Conservation (phyloP, 306 rosid genomes). For the Corylus heterophylla region DNA sequence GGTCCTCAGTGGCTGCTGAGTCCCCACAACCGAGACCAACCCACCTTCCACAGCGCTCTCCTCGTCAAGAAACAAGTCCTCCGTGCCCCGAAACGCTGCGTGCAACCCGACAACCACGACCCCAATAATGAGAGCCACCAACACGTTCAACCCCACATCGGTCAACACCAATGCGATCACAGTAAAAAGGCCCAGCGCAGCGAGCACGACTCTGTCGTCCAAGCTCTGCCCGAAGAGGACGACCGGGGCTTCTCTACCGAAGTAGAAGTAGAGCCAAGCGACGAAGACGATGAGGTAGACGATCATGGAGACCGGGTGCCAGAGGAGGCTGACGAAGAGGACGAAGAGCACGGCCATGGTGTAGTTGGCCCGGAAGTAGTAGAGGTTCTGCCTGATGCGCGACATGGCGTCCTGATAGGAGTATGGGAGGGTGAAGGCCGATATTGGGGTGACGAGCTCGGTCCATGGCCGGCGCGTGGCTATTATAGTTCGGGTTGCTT, state of each 20-base stretch:
- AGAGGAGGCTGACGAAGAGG: slow-evolving; percentile 52
- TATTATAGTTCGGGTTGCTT: slow-evolving; percentile 31
- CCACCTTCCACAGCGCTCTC: slow-evolving; percentile 45
- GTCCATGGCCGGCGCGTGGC: slow-evolving; percentile 52
- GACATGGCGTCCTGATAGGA: slow-evolving; percentile 42
- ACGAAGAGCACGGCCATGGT: slow-evolving; percentile 42
- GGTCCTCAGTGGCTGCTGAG: slow-evolving; percentile 16
- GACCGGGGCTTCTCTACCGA: slow-evolving; percentile 39
- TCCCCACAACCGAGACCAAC: slow-evolving; percentile 44
- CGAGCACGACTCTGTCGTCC: slow-evolving; percentile 39
- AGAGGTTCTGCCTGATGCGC: slow-evolving; percentile 36
- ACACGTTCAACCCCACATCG: slow-evolving; percentile 43
- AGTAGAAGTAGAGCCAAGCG: slow-evolving; percentile 50
- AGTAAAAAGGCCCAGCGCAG: slow-evolving; percentile 36
- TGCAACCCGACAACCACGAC: slow-evolving; percentile 45
- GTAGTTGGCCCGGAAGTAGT: slow-evolving; percentile 51
- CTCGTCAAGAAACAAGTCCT: slow-evolving; percentile 51
- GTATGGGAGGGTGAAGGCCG: slow-evolving; percentile 32
- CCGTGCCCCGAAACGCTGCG: slow-evolving; percentile 47
- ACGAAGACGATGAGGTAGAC: slow-evolving; percentile 37
- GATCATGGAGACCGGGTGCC: slow-evolving; percentile 60
- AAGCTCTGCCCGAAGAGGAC: slow-evolving; percentile 25
- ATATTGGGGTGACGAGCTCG: slow-evolving; percentile 34
- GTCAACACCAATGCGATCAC: slow-evolving; percentile 47
- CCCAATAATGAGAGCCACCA: slow-evolving; percentile 44